Conservation (phyloP, 2,329 filamentous ascomycete species). For the Leptographium wingfieldii region DNA sequence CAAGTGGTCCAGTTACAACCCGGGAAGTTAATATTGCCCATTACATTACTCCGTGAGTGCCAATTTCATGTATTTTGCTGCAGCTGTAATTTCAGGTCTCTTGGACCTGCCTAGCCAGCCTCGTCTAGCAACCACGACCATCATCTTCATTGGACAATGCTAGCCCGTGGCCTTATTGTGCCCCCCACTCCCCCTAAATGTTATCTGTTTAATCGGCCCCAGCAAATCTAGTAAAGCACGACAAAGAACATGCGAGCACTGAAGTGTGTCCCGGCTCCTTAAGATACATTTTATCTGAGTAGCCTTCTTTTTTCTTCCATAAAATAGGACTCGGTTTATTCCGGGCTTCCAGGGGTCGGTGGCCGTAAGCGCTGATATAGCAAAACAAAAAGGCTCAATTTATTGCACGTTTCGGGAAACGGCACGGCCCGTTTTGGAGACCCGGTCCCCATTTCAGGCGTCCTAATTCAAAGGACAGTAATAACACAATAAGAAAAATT, state of each 20-base stretch:
- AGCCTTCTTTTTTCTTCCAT: too few species aligned
- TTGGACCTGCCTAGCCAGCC: background rate
- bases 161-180: background rate
- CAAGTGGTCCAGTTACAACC: too few species aligned
- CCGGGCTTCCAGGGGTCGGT: background rate
- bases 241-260: background rate
- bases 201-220: background rate
- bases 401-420: constrained; percentile 9
- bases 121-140: background rate
- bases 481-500: background rate
- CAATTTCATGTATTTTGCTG: too few species aligned
- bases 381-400: background rate
- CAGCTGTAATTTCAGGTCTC: background rate
- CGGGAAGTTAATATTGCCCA: background rate
- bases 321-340: too few species aligned
- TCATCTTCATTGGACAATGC: background rate
- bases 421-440: constrained; percentile 15
- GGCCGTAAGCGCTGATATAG: background rate
- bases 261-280: too few species aligned
- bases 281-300: too few species aligned
- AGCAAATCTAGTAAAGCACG: background rate
- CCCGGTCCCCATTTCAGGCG: background rate
- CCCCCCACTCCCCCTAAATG: background rate
- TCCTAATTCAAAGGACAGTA: background rate
- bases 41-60: background rate